phyloP scores from a whole-genome alignment of 768 basidiomycete genomes.

The Fibroporia radiculosa region DNA sequence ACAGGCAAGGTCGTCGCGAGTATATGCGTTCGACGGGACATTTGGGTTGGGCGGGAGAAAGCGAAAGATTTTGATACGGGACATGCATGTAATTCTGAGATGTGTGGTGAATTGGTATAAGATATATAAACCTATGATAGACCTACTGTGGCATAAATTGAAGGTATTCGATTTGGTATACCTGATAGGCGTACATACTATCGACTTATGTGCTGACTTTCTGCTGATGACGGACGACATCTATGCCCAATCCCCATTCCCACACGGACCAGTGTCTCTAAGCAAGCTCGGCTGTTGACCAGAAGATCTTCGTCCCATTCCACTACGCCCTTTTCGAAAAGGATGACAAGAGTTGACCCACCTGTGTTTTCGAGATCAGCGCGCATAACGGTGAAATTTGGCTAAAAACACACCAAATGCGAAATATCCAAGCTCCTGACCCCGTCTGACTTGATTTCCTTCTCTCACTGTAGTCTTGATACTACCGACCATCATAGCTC shows the following conservation, averaged over 20 bases:
- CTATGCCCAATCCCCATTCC: slow-evolving; percentile 74
- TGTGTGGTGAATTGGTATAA: too few relatives aligned
- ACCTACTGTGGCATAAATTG: too few relatives aligned
- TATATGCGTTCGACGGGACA: too few relatives aligned
- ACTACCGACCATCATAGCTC: slow-evolving; percentile 94
- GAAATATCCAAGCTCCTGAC: slow-evolving; percentile 91
- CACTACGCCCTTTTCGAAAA: slow-evolving; percentile 81
- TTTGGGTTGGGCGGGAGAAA: too few relatives aligned
- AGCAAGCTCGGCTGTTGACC: slow-evolving; percentile 74
- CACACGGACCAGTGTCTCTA: slow-evolving; percentile 85
- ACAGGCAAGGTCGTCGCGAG: too few relatives aligned
- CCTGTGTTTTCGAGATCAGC: slow-evolving; percentile 33
- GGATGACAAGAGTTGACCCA: slow-evolving; percentile 84
- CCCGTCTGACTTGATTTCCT: slow-evolving; percentile 71
- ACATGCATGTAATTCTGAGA: too few relatives aligned
- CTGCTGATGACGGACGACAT: background rate
- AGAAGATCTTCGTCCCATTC: slow-evolving; percentile 91
- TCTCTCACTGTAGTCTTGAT: slow-evolving; percentile 84
- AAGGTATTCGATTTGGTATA: too few relatives aligned
- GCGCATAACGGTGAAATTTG: background rate
- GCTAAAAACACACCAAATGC: slow-evolving; percentile 63
- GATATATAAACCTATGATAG: too few relatives aligned
- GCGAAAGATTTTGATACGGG: too few relatives aligned
- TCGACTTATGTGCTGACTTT: background rate
- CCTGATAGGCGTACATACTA: too few relatives aligned